Base-by-base conservation (phyloP, 805 yeast genomes). In the Wickerhamiella occidentalis region DNA sequence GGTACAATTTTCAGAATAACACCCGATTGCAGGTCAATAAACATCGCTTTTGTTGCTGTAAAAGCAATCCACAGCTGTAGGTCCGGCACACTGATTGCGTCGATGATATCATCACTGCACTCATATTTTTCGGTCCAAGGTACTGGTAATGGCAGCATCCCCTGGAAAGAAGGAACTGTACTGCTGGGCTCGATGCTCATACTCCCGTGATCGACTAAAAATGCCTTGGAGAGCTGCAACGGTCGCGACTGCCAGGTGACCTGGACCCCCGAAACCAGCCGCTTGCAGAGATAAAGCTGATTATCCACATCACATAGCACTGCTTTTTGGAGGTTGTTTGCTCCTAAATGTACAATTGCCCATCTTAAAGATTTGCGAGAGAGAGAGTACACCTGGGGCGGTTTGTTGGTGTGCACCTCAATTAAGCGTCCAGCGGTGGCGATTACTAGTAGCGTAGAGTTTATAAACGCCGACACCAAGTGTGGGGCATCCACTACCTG, bases 1-100 rank as follows among this genome's bases (percentile, higher is more conserved):
- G 70, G 65, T 56, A 85, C 74, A 38, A 70, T 73, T 54, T 77
- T 77, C 48, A 86, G 67, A 35, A 83, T 64, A 0, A 79, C 77
- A 6, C 95, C 95, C 0, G 88, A 78, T 60, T 80, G 87, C 33
- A 81, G 78, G 66, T 86, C 95, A 49, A 83, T 73, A 54, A 82
- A 25, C 56, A 56, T 8, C 52, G 61, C 30, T 28, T 48, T 19
- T 43, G 17, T 8, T 42, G 48, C 53, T 18, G 59, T 38, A 1
- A 56, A 51, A 15, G 59, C 30, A 30, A 61, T 38, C 37, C 57
- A 51, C 62, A 61, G 52, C 45, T 61, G 56, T 12, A 61, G 37
- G 13, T 52, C 58, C 6, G 59, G 61, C 15, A 60, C 47, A 1
- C 59, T 55, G 6, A 57, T 53, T 1, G 58, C 40, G 3, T 44